Percentiles rank a stretch among this genome's conserved stretches.
Evolutionary conservation across 345 rosid genomes (phyloP).

Genomic region (rapeseed (Brassica napus)): Da-Ae NC_063444.1:6561501-6562000

Average conservation of each 20-base stretch:
- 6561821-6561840: conserved; percentile 77
- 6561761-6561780: conserved; percentile 65
- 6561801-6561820: conserved; percentile 60
- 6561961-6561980: not conserved
- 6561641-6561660: conserved; percentile 92
- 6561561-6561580: conserved; percentile 85
- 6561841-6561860: conserved; percentile 82
- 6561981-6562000: not conserved
- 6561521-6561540: conserved; percentile 63
- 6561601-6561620: conserved; percentile 83
- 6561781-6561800: conserved; percentile 48
- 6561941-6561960: not conserved
- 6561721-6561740: not conserved
- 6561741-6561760: conserved; percentile 44
- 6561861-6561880: conserved; percentile 98
- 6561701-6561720: not conserved
- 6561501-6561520: conserved; percentile 74
- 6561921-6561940: not conserved
- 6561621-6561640: conserved; percentile 88
- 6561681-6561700: not conserved
- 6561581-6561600: conserved; percentile 90
- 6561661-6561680: conserved; percentile 32
- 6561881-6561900: conserved; percentile 33
- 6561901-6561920: not conserved
- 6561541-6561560: conserved; percentile 63